phyloP scores from a whole-genome alignment of 345 rosid species.

The Moricandia arvensis region DNA sequence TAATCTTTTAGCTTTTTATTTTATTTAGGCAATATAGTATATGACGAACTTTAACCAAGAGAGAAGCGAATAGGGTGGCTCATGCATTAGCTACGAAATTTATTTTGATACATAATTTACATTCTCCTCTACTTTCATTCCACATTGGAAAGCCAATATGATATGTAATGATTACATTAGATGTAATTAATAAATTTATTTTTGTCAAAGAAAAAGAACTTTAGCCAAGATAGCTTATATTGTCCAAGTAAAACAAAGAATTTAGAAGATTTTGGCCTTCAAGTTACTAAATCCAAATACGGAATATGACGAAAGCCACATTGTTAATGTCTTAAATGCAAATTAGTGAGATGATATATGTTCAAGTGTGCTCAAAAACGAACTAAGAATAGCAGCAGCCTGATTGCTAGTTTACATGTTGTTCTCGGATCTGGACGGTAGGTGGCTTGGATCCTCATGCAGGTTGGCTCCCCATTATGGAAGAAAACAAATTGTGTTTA shows the following conservation, averaged over 20 bases:
- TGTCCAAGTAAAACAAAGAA: slow-evolving; percentile 32
- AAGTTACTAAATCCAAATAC: slow-evolving; percentile 16
- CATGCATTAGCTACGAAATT: no score
- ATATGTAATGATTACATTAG: no score
- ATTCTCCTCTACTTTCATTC: no score
- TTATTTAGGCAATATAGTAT: no score
- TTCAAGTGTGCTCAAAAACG: slow-evolving; percentile 15
- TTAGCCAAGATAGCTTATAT: slow-evolving; percentile 13
- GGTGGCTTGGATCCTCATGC: slow-evolving; percentile 71
- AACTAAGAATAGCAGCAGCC: slow-evolving; percentile 86
- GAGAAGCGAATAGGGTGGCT: no score
- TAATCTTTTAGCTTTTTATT: no score
- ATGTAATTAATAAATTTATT: no score
- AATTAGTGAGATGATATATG: slow-evolving; percentile 27
- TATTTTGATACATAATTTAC: no score
- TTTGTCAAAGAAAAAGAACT: background rate
- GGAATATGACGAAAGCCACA: slow-evolving; percentile 4
- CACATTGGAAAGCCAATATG: no score
- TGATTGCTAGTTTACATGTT: slow-evolving; percentile 81
- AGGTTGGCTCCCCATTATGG: slow-evolving; percentile 95
- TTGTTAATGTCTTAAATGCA: slow-evolving; percentile 21
- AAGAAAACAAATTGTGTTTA: no score
- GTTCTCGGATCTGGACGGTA: slow-evolving; percentile 88
- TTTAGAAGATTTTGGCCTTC: slow-evolving; percentile 10
- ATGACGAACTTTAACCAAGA: no score